phyloP scores from a whole-genome alignment of 805 yeast species.

The Nakazawaea ernobii region DNA sequence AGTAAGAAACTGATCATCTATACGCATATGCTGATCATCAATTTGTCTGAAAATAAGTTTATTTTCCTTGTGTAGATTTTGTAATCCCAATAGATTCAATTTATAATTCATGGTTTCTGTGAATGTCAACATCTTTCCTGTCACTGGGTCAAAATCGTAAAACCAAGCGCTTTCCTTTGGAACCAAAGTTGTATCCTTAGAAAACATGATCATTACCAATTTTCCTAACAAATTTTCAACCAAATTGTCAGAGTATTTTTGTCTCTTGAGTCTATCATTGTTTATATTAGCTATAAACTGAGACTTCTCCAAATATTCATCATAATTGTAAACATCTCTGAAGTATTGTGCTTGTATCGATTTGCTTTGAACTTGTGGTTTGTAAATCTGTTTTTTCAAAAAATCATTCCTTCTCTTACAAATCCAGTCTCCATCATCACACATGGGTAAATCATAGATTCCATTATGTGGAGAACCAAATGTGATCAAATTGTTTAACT shows the following conservation, averaged over 20 bases:
- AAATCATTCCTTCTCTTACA: slow-evolving; percentile 51
- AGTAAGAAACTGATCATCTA: slow-evolving; percentile 45
- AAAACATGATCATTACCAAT: slow-evolving; percentile 56
- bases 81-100: slow-evolving; percentile 59
- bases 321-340: slow-evolving; percentile 52
- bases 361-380: slow-evolving; percentile 45
- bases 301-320: slow-evolving; percentile 49
- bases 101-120: slow-evolving; percentile 42
- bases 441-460: slow-evolving; percentile 59
- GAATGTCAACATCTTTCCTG: slow-evolving; percentile 39
- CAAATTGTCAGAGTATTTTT: slow-evolving; percentile 20
- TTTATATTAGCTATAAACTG: slow-evolving; percentile 59
- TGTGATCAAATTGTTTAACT: slow-evolving; percentile 52
- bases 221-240: slow-evolving; percentile 37
- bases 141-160: slow-evolving; percentile 40
- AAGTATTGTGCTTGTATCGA: slow-evolving; percentile 74
- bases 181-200: slow-evolving; percentile 58
- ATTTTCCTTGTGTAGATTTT: slow-evolving; percentile 33
- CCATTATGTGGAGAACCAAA: slow-evolving; percentile 85
- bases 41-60: slow-evolving; percentile 44
- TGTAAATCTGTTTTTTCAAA: slow-evolving; percentile 58
- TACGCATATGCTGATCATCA: slow-evolving; percentile 60
- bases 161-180: slow-evolving; percentile 74
- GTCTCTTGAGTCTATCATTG: slow-evolving; percentile 42
- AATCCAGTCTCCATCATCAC: slow-evolving; percentile 49